phyloP scores from a whole-genome alignment of 2,329 filamentous ascomycete species.

The Xylaria sp. region DNA sequence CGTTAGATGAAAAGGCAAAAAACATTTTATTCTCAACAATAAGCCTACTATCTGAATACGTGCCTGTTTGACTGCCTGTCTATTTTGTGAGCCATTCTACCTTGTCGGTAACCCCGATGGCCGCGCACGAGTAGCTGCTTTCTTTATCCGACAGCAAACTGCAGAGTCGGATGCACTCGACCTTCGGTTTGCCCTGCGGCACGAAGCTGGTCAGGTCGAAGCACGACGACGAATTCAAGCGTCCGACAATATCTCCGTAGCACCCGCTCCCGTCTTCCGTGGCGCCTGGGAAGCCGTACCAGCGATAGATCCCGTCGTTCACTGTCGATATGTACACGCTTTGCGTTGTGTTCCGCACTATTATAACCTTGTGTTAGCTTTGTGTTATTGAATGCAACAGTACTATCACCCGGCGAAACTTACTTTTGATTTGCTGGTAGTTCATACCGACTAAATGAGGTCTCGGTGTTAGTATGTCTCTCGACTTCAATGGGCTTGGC shows the following conservation, averaged over 20 bases:
- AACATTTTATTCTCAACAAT: background rate
- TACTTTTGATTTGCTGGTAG: constrained; percentile 2
- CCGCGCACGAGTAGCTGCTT: constrained; percentile 32
- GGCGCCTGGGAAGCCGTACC: constrained; percentile 38
- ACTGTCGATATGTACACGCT: constrained; percentile 36
- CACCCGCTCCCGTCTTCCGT: constrained; percentile 30
- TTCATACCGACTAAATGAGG: background rate
- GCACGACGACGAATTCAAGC: constrained; percentile 36
- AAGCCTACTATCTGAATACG: background rate
- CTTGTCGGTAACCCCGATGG: constrained; percentile 25
- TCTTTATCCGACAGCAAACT: constrained; percentile 28
- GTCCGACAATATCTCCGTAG: constrained; percentile 35
- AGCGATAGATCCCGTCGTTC: constrained; percentile 42
- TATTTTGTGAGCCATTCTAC: background rate
- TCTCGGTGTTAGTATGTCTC: background rate
- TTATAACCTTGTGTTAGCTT: background rate
- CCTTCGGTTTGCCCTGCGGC: constrained; percentile 14
- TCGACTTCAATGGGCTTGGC: background rate
- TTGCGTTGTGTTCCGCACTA: constrained; percentile 39
- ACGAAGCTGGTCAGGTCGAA: constrained; percentile 22
- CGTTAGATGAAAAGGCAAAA: background rate
- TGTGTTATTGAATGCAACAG: background rate
- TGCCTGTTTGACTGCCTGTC: background rate
- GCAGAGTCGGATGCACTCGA: constrained; percentile 40
- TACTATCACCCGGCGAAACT: background rate